Conservation (phyloP, 176 grass and related monocot species). For the Eleusine coracana region DNA sequence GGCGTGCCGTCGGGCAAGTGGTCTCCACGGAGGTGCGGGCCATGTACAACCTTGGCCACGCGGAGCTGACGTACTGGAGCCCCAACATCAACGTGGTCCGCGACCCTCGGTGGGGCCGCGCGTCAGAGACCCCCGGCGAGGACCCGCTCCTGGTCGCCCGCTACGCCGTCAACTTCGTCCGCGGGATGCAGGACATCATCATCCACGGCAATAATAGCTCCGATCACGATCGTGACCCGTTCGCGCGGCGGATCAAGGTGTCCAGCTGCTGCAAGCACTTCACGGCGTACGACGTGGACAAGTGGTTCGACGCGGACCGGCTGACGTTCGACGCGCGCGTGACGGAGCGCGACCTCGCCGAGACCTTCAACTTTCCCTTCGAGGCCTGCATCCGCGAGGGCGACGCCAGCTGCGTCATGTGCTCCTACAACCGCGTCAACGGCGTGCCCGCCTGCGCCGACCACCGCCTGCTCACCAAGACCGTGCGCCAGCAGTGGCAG, state of each 20-base stretch:
- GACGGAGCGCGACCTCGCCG: constrained; percentile 58
- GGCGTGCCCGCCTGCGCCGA: constrained; percentile 60
- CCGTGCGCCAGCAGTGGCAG: constrained; percentile 53
- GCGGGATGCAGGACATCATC: constrained; percentile 55
- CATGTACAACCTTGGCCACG: constrained; percentile 79
- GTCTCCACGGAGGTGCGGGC: constrained; percentile 59
- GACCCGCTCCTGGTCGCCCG: constrained; percentile 60
- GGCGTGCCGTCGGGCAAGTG: constrained; percentile 42
- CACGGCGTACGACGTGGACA: constrained; percentile 67
- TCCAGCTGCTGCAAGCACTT: constrained; percentile 87
- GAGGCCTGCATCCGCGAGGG: constrained; percentile 59
- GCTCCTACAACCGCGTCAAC: constrained; percentile 80
- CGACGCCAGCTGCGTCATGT: constrained; percentile 75
- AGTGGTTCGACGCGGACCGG: constrained; percentile 43
- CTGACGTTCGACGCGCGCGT: constrained; percentile 62
- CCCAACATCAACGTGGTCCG: constrained; percentile 77
- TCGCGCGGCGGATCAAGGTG: constrained; percentile 59
- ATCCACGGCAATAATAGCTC: background rate
- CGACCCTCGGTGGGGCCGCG: constrained; percentile 71
- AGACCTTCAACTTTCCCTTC: constrained; percentile 69
- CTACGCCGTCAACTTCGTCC: constrained; percentile 61
- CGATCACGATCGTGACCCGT: background rate
- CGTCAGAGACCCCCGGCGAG: constrained; percentile 70
- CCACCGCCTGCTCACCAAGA: constrained; percentile 48
- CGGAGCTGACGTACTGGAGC: constrained; percentile 71